Conservation (phyloP, 345 rosid genomes). For the Aethionema arabicum region DNA sequence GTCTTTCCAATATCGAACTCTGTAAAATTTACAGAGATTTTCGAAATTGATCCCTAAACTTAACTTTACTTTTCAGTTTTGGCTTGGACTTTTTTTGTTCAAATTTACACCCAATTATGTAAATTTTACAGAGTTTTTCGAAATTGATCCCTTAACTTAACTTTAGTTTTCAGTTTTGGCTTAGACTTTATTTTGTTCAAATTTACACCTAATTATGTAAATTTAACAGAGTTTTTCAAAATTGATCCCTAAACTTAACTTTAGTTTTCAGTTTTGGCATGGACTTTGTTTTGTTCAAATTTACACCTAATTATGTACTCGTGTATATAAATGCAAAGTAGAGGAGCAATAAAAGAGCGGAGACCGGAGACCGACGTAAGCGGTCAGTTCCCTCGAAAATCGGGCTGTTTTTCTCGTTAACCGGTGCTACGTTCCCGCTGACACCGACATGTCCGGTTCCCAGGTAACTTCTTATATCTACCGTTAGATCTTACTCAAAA, state of each 20-base stretch:
- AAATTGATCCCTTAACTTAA: too few species aligned
- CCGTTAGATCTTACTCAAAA: slow-evolving; percentile 30
- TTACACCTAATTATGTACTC: too few species aligned
- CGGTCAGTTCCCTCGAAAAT: slow-evolving; percentile 45
- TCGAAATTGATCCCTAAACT: neutral
- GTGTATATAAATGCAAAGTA: too few species aligned
- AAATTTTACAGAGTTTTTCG: too few species aligned
- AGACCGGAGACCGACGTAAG: slow-evolving; percentile 38
- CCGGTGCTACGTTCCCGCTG: slow-evolving; percentile 56
- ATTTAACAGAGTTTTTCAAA: neutral
- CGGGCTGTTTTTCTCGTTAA: slow-evolving; percentile 52
- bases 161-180: too few species aligned
- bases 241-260: neutral
- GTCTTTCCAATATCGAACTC: slow-evolving; percentile 25
- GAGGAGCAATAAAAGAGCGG: neutral
- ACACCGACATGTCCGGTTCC: slow-evolving; percentile 56
- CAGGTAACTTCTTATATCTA: slow-evolving; percentile 18
- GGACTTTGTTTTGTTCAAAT: too few species aligned
- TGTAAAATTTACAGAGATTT: neutral
- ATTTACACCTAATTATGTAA: too few species aligned
- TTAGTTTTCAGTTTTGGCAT: too few species aligned
- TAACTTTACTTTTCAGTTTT: neutral
- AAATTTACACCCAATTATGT: neutral
- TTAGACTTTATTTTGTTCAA: too few species aligned
- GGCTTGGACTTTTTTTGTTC: neutral